These are phyloP conservation scores for Lipomyces chichibuensis DNA, from an alignment of 805 yeast genomes.

Conservation along the genomic window DNA sequence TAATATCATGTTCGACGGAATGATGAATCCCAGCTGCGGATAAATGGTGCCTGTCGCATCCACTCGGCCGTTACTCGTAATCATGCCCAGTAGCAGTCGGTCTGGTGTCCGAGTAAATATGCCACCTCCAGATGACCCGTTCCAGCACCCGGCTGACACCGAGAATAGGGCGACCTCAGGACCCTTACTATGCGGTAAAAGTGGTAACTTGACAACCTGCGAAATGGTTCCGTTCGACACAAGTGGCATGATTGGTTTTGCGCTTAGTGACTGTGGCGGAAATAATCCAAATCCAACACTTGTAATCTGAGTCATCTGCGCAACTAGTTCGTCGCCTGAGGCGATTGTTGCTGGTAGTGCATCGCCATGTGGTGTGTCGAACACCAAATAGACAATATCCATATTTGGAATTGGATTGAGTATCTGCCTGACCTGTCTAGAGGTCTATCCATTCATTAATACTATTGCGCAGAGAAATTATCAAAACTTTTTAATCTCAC, in stretches of 20 bases:
- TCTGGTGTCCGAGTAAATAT: conserved; percentile 1
- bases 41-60: not conserved
- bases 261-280: conserved; percentile 7
- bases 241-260: not conserved
- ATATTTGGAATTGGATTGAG: conserved; percentile 1
- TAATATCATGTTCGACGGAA: conserved; percentile 13
- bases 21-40: conserved; percentile 22
- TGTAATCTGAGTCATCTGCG: not conserved
- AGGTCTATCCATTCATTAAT: not conserved
- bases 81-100: conserved; percentile 17
- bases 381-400: not conserved
- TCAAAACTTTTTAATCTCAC: not conserved
- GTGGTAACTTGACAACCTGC: conserved; percentile 8
- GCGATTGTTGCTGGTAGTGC: not conserved
- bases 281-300: conserved; percentile 17
- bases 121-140: conserved; percentile 30
- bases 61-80: conserved; percentile 20
- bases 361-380: not conserved
- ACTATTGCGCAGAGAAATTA: not conserved
- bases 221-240: conserved; percentile 17
- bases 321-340: not conserved
- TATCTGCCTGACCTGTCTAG: not conserved
- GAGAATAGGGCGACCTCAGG: conserved; percentile 8
- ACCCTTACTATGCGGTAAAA: not conserved
- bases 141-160: conserved; percentile 24